These are phyloP conservation scores for Talaromyces sp. DNA, from an alignment of 2,329 filamentous ascomycete genomes.

Conservation along the genomic window DNA sequence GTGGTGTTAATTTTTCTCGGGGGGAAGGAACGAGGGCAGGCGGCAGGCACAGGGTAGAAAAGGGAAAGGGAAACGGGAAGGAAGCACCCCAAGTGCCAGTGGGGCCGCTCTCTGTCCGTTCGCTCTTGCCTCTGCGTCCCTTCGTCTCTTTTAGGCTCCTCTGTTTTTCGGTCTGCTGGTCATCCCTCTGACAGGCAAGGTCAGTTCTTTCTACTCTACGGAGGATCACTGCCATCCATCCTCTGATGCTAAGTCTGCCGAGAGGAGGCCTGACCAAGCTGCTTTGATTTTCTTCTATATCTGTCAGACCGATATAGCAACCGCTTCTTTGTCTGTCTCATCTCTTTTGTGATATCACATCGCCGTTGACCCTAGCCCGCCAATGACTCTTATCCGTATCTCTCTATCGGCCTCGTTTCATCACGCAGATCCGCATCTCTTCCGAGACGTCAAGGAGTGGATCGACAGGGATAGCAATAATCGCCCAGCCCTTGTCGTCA, in stretches of 20 bases:
- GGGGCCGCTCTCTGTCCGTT: background rate
- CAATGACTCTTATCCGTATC: background rate
- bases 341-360: background rate
- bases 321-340: background rate
- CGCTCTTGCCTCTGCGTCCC: background rate
- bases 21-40: constrained; percentile 10
- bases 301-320: background rate
- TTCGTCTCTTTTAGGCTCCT: background rate
- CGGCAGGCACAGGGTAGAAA: background rate
- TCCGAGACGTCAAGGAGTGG: constrained; percentile 2
- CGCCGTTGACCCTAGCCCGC: background rate
- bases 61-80: background rate
- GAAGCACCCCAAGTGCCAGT: constrained; percentile 8
- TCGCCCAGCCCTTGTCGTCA: background rate
- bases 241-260: background rate
- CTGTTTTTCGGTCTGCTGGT: background rate
- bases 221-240: background rate
- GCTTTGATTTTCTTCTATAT: background rate
- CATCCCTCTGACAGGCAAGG: background rate
- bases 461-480: constrained; percentile 2
- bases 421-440: constrained; percentile 9
- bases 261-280: background rate
- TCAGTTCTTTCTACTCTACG: background rate
- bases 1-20: constrained; percentile 7
- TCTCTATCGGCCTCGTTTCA: background rate